A percentile compares a stretch with the other conserved stretches of the same genome.
phyloP scores from a whole-genome alignment of 2,329 filamentous ascomycete species.

The Paraphaeosphaeria sporulosa region DNA sequence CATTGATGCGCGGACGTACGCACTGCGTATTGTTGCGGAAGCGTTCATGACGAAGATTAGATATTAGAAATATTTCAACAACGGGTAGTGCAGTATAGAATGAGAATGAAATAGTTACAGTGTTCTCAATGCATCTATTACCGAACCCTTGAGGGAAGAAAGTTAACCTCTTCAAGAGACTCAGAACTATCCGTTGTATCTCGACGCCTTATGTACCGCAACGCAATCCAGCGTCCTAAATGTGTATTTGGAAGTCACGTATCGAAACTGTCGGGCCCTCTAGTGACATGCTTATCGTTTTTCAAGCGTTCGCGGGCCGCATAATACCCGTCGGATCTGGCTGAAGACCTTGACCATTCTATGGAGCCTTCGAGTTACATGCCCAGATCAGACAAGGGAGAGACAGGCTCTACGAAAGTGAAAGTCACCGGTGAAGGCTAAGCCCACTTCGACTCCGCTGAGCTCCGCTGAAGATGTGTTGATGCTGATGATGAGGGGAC shows the following conservation, averaged over 20 bases:
- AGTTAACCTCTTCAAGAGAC: neutral
- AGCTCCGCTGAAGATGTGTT: neutral
- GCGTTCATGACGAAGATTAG: slow-evolving; percentile 36
- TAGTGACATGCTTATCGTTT: neutral
- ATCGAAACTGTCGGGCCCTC: slow-evolving; percentile 12
- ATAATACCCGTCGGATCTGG: neutral
- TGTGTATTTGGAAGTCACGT: slow-evolving; percentile 9
- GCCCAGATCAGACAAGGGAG: neutral
- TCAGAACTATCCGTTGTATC: neutral
- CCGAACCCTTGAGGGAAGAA: neutral
- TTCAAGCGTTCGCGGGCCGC: slow-evolving; percentile 4
- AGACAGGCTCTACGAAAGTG: neutral
- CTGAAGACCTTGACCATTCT: neutral
- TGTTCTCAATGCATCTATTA: neutral
- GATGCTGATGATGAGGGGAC: too few relatives aligned
- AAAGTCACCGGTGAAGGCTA: too few relatives aligned
- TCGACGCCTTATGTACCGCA: neutral
- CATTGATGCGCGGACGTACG: slow-evolving; percentile 34
- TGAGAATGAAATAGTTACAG: slow-evolving; percentile 5
- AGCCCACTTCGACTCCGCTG: too few relatives aligned
- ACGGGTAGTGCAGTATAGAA: slow-evolving; percentile 1
- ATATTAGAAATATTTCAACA: slow-evolving; percentile 9
- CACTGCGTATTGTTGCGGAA: slow-evolving; percentile 37
- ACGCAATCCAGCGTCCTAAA: neutral
- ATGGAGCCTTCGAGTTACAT: neutral